These are phyloP conservation scores for Carex parvula DNA, from an alignment of 176 grass and related monocot genomes.

Conservation along the genomic window DNA sequence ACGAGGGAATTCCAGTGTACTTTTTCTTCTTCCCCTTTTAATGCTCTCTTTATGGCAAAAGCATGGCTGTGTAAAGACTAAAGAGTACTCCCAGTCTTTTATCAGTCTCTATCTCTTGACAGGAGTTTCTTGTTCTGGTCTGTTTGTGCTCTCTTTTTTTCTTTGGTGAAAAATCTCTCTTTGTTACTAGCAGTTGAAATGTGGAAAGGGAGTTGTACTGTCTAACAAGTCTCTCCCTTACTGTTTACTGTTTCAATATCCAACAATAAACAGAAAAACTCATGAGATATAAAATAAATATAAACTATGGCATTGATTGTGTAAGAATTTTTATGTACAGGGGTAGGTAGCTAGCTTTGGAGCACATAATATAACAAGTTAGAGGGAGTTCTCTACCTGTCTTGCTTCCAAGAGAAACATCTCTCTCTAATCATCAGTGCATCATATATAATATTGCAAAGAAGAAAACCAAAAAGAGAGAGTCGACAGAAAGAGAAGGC, in stretches of 20 bases:
- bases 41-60: constrained; percentile 22
- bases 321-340: constrained; percentile 20
- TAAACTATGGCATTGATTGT: constrained; percentile 15
- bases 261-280: neutral
- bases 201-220: constrained; percentile 1
- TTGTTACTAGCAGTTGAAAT: constrained; percentile 14
- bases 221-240: too few species aligned
- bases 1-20: constrained; percentile 33
- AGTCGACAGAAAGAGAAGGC: neutral
- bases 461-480: neutral
- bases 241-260: too few species aligned
- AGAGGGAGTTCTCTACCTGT: neutral
- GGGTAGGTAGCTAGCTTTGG: constrained; percentile 9
- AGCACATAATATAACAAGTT: constrained; percentile 10
- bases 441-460: neutral
- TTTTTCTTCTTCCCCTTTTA: constrained; percentile 25
- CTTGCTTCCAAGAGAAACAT: neutral
- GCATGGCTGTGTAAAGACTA: neutral
- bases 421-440: constrained; percentile 5
- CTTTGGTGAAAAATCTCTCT: constrained; percentile 6
- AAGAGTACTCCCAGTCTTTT: neutral
- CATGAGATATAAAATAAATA: neutral
- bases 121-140: constrained; percentile 19
- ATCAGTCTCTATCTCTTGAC: neutral
- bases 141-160: neutral